These are phyloP conservation scores for Podaxis rugospora DNA, from an alignment of 768 basidiomycete species.

Conservation along the genomic window DNA sequence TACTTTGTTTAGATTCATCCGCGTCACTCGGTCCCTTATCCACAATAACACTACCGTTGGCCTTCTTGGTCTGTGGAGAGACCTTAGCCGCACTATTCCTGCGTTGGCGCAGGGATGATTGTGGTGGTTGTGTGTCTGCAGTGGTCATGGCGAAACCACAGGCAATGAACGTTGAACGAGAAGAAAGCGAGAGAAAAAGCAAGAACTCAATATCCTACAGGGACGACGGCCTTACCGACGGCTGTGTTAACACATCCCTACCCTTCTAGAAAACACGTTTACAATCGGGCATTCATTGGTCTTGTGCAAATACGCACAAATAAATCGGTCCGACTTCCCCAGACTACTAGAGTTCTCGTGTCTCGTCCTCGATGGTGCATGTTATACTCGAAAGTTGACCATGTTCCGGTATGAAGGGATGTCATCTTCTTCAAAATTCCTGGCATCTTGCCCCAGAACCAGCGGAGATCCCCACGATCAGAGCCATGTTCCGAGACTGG, in stretches of 20 bases:
- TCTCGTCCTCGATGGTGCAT: not conserved
- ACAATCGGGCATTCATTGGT: not conserved
- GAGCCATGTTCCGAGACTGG: not conserved
- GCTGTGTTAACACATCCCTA: not conserved
- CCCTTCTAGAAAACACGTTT: slow-evolving; percentile 8
- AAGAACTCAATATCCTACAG: not conserved
- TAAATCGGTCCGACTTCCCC: not conserved
- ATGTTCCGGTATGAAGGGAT: not conserved
- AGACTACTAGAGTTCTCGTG: not conserved
- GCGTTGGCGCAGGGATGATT: slow-evolving; percentile 32
- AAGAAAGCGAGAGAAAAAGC: not conserved
- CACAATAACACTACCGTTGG: slow-evolving; percentile 9
- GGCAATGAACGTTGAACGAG: slow-evolving; percentile 2
- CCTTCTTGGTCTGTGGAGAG: not conserved
- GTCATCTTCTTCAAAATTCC: not conserved
- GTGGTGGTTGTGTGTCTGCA: slow-evolving; percentile 8
- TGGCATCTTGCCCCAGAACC: not conserved
- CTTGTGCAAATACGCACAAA: slow-evolving; percentile 1
- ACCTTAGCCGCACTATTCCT: slow-evolving; percentile 11
- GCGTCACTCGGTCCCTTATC: slow-evolving; percentile 10
- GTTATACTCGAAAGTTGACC: not conserved
- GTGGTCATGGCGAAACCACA: not conserved
- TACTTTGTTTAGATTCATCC: slow-evolving; percentile 12
- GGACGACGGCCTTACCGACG: not conserved
- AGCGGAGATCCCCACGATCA: not conserved